These are phyloP conservation scores for Chionographis japonica DNA, from an alignment of 106 monocot species.

Conservation along the genomic window DNA sequence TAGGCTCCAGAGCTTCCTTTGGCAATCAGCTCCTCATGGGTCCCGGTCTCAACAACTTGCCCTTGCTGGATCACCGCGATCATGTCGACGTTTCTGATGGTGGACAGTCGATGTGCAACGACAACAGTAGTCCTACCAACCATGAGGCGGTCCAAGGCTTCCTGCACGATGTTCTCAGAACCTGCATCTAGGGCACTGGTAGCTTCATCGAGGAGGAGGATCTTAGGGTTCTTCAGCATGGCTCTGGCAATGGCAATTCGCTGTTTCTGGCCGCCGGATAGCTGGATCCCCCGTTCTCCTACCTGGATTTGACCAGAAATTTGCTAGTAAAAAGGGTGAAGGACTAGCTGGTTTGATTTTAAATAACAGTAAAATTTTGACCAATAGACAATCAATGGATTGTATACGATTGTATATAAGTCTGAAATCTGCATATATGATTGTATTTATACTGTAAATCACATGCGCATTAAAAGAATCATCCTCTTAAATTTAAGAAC, in stretches of 20 bases:
- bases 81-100: slow-evolving; percentile 80
- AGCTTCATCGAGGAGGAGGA: slow-evolving; percentile 95
- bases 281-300: slow-evolving; percentile 89
- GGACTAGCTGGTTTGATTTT: background rate
- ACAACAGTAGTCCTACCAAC: slow-evolving; percentile 96
- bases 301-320: slow-evolving; percentile 38
- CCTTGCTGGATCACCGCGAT: slow-evolving; percentile 99
- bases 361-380: background rate
- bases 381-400: too few relatives aligned
- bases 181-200: slow-evolving; percentile 93
- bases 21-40: slow-evolving; percentile 79
- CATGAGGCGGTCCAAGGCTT: slow-evolving; percentile 95
- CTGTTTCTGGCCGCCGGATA: slow-evolving; percentile 98
- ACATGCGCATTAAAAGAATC: too few relatives aligned
- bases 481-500: too few relatives aligned
- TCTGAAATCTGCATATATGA: too few relatives aligned
- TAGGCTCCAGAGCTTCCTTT: slow-evolving; percentile 80
- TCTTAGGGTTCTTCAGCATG: slow-evolving; percentile 96
- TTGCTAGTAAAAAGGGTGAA: background rate
- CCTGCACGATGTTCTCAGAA: slow-evolving; percentile 92
- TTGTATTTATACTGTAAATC: too few relatives aligned
- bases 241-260: slow-evolving; percentile 95
- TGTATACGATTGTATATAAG: too few relatives aligned
- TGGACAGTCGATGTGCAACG: slow-evolving; percentile 91
- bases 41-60: slow-evolving; percentile 92